Conservation (phyloP, 345 rosid species). For the Citrus cavaleriei region DNA sequence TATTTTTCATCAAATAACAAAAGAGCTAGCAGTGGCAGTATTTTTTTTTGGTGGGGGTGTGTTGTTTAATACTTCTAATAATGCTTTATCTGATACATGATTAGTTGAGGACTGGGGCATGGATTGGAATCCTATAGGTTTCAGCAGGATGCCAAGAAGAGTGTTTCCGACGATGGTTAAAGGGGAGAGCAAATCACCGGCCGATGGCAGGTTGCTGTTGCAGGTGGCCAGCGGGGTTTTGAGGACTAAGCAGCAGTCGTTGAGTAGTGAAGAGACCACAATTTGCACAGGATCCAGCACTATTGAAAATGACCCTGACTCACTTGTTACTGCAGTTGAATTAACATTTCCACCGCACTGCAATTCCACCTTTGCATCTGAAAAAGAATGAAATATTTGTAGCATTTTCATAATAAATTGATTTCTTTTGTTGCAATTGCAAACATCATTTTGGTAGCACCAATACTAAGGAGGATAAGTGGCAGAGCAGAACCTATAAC, state of each 20-base stretch:
- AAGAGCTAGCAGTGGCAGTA: too few relatives aligned
- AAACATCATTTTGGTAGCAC: too few relatives aligned
- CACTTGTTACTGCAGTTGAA: slow-evolving; percentile 38
- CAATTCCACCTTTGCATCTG: slow-evolving; percentile 56
- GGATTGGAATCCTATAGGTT: slow-evolving; percentile 45
- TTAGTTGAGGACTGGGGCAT: not conserved
- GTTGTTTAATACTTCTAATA: too few relatives aligned
- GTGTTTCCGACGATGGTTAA: slow-evolving; percentile 37
- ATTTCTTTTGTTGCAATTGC: too few relatives aligned
- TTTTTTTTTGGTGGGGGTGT: too few relatives aligned
- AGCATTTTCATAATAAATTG: too few relatives aligned
- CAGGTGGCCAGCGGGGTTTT: slow-evolving; percentile 55
- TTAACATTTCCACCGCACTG: slow-evolving; percentile 44
- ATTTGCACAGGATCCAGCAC: slow-evolving; percentile 38
- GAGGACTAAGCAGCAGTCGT: slow-evolving; percentile 39
- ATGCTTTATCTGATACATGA: not conserved
- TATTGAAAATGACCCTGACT: slow-evolving; percentile 32
- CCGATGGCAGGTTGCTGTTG: slow-evolving; percentile 42
- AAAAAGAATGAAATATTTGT: not conserved
- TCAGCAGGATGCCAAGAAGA: slow-evolving; percentile 31
- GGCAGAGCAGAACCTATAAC: too few relatives aligned
- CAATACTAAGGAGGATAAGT: too few relatives aligned
- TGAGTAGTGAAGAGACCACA: slow-evolving; percentile 34
- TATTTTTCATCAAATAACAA: too few relatives aligned
- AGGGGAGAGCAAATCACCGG: slow-evolving; percentile 38